A percentile compares a stretch with the other conserved stretches of the same genome.
These are phyloP conservation scores for Pelargonium myrrhifolium DNA, from an alignment of 441 rosid genomes.

Conservation along the genomic window DNA sequence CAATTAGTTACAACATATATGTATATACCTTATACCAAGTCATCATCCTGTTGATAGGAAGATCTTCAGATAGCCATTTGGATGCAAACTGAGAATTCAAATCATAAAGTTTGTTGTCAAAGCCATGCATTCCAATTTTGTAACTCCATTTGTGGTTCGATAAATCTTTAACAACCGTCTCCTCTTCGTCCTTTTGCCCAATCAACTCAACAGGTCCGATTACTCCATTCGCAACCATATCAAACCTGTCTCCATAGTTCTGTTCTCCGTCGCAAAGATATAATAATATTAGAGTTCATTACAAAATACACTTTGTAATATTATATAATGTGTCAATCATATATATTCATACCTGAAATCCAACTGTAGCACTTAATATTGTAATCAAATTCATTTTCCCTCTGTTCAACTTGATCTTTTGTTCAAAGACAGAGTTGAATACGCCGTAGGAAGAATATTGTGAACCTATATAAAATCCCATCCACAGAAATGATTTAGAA, in stretches of 20 bases:
- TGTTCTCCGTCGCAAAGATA: no score
- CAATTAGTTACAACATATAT: neutral
- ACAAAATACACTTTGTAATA: no score
- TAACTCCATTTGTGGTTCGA: conserved; percentile 22
- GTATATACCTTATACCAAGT: conserved; percentile 24
- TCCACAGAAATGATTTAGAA: no score
- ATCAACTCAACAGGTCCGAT: conserved; percentile 19
- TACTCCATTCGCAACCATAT: conserved; percentile 16
- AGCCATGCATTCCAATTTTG: conserved; percentile 27
- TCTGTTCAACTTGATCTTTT: conserved; percentile 1
- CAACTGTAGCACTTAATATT: conserved; percentile 19
- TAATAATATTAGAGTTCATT: no score
- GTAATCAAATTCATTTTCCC: conserved; percentile 7
- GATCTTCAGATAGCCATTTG: neutral
- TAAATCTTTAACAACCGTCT: conserved; percentile 6
- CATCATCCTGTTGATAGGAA: conserved; percentile 9
- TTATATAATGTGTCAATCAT: neutral
- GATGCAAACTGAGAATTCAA: conserved; percentile 1
- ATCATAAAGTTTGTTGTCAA: conserved; percentile 10
- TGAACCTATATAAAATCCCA: conserved; percentile 9
- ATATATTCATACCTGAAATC: conserved; percentile 10
- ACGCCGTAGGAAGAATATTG: neutral
- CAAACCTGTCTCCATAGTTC: conserved; percentile 25
- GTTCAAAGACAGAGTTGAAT: neutral
- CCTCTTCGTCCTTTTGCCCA: neutral